phyloP scores from a whole-genome alignment of 2,329 filamentous ascomycete genomes.

The Lachnellula subtilissima region DNA sequence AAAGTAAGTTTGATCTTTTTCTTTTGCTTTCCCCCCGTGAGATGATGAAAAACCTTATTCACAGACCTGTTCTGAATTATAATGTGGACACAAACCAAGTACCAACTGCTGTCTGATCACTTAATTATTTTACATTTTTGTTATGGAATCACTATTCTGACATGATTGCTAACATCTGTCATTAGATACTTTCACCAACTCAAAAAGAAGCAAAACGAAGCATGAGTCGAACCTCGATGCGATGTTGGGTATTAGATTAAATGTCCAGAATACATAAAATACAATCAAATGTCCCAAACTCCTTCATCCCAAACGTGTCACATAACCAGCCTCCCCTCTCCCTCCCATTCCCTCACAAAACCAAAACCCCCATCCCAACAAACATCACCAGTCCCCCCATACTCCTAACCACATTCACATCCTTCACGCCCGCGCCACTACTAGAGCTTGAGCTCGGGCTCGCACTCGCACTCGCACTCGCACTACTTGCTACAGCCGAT shows the following conservation, averaged over 20 bases:
- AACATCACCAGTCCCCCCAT: conserved; percentile 5
- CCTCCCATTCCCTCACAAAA: neutral
- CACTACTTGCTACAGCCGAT: neutral
- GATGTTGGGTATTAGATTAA: neutral
- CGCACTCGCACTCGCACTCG: conserved; percentile 3
- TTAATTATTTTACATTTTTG: neutral
- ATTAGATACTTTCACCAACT: neutral
- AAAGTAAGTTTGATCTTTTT: conserved; percentile 37
- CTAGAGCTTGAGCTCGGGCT: conserved; percentile 11
- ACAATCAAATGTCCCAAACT: neutral
- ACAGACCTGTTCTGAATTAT: conserved; percentile 80
- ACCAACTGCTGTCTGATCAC: conserved; percentile 78
- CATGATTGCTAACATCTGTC: neutral
- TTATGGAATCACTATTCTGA: neutral
- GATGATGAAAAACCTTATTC: conserved; percentile 69
- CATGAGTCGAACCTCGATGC: neutral
- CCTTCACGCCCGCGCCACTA: neutral
- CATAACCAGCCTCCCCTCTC: neutral
- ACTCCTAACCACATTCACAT: conserved; percentile 2
- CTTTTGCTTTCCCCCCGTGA: conserved; percentile 29
- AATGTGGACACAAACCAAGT: conserved; percentile 62
- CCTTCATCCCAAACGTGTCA: neutral
- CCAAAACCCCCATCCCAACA: conserved; percentile 3
- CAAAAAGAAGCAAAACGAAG: neutral
- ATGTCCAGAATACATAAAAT: neutral